phyloP scores from a whole-genome alignment of 225 moss, liverwort and hornwort genomes.

The Rhytidiadelphus loreus region DNA sequence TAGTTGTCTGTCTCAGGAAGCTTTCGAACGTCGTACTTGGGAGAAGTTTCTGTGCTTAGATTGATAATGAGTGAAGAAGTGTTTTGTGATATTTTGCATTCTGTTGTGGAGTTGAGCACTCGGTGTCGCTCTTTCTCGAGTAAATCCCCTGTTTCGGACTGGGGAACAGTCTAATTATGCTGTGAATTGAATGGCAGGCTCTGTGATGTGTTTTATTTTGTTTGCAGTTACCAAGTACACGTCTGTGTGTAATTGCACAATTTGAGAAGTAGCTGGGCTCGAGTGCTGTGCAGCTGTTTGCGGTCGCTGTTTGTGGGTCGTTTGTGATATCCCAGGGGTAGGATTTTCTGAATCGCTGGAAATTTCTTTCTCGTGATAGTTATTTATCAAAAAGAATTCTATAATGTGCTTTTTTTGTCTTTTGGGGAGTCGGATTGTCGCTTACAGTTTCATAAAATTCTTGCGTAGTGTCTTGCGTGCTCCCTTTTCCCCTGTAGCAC shows the following conservation, averaged over 20 bases:
- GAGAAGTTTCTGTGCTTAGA: not conserved
- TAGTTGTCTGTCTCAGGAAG: not conserved
- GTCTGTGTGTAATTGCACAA: not conserved
- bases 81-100: not conserved
- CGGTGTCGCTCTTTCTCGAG: not conserved
- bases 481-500: not conserved
- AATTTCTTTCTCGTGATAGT: not conserved
- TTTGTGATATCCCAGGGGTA: not conserved
- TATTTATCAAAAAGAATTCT: not conserved
- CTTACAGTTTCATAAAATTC: not conserved
- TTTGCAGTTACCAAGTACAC: not conserved
- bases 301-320: not conserved
- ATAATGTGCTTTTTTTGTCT: not conserved
- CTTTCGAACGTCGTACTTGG: not conserved
- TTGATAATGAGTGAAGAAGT: not conserved
- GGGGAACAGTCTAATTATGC: not conserved
- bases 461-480: no score
- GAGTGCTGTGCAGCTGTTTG: not conserved
- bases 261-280: not conserved
- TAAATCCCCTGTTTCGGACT: not conserved
- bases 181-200: not conserved
- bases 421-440: not conserved
- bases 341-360: not conserved
- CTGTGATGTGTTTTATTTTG: not conserved
- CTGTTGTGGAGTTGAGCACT: not conserved